Evolutionary conservation across 2,329 filamentous ascomycete genomes (phyloP), one percentile per base, ranked within the genome.

Genomic region (Penicillium oxalicum): DNA sequence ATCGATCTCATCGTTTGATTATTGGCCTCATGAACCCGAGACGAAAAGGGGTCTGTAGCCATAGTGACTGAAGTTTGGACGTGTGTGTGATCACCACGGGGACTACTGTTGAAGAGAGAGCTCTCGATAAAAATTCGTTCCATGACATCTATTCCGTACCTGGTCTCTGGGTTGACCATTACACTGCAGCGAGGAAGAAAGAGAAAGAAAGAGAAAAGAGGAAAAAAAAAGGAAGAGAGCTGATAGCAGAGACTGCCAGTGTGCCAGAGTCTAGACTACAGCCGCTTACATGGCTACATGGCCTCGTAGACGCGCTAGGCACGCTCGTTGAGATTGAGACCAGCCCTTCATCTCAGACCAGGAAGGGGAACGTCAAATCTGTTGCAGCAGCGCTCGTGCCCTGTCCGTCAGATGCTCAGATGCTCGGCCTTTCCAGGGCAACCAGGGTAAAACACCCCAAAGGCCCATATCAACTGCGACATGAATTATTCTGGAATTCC

Each of bases 261-360:
- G 47, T 45, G 45, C 44, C 41, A 48, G 50, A 52, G 41, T 44
- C 37, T 46, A 27, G 32, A 32, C 39, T 32, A 12, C 7, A 32
- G 47, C 40, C 43, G 46, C 43, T 18, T 35, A 42, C 29, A 47
- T 18, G 36, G 42, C 32, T 52, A 52, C 49, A 50, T 52, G 54
- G 54, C 55, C 36, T 33, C 13, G 9, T 45, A 33, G 44, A 50
- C 39, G 51, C 39, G 51, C 50, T 54, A 59, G 57, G 50, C 48
- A 58, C 50, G 51, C 40, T 47, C 45, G 40, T 57, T 59, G 48
- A 39, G 34, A 60, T 59, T 59, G 51, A 52, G 56, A 52, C 56
- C 49, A 38, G 49, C 34, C 44, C 47, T 53, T 50, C 45, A 49
- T 51, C 29, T 50, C 52, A 42, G 40, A 35, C 43, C 9, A 40